Evolutionary conservation across 495 filamentous ascomycete species (phyloP).

Genomic region (Monascus purpureus): DNA sequence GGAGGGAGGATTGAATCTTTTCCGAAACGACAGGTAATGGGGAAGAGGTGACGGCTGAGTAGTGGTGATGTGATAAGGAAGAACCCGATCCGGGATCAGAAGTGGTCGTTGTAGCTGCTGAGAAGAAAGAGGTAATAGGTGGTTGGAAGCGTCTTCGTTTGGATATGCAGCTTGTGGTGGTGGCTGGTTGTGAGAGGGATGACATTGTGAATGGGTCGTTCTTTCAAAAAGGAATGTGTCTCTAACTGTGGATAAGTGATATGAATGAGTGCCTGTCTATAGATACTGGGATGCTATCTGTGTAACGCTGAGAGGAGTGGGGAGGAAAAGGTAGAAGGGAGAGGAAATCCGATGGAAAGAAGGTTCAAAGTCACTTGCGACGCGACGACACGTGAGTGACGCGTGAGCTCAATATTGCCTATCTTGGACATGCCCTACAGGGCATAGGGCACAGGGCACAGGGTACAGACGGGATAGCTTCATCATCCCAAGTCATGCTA

Average conservation of each 20-base stretch:
- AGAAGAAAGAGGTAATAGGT: conserved; percentile 32
- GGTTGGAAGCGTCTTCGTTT: conserved; percentile 35
- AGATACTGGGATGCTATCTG: neutral
- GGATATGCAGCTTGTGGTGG: conserved; percentile 13
- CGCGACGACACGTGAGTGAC: conserved; percentile 1
- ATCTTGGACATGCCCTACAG: neutral
- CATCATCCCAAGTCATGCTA: no score
- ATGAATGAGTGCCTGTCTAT: no score
- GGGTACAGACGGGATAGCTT: no score
- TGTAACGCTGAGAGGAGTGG: neutral
- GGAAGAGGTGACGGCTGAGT: conserved; percentile 27
- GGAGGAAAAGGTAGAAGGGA: neutral
- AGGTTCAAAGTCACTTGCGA: neutral
- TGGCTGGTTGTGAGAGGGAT: conserved; percentile 4
- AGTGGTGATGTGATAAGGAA: conserved; percentile 25
- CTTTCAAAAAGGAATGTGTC: conserved; percentile 1
- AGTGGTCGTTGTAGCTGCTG: conserved; percentile 6
- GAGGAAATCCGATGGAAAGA: no score
- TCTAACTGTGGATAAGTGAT: no score
- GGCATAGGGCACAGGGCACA: neutral
- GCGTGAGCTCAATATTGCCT: conserved; percentile 1
- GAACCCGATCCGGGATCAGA: neutral
- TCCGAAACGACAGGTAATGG: conserved; percentile 39
- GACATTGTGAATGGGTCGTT: conserved; percentile 8
- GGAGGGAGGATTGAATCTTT: conserved; percentile 58